A percentile compares a stretch with the other conserved stretches of the same genome.
phyloP scores from a whole-genome alignment of 2,329 filamentous ascomycete genomes.

The Huntiella omanensis region DNA sequence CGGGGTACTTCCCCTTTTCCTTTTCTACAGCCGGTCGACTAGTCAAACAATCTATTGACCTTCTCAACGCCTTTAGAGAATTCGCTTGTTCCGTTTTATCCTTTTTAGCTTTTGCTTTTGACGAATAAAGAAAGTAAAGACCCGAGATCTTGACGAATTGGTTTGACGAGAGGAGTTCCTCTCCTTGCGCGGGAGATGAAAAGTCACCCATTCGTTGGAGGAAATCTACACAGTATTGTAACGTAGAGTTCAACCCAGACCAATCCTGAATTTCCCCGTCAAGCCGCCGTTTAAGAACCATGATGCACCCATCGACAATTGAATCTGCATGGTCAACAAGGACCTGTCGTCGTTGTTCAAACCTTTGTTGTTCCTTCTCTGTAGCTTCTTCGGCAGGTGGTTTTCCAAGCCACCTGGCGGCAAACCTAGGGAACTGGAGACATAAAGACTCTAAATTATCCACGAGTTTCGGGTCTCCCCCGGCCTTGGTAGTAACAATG shows the following conservation, averaged over 20 bases:
- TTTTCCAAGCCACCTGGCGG: slow-evolving; percentile 42
- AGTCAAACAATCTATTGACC: slow-evolving; percentile 44
- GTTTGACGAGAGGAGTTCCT: slow-evolving; percentile 18
- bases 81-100: slow-evolving; percentile 23
- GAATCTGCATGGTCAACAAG: slow-evolving; percentile 33
- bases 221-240: slow-evolving; percentile 36
- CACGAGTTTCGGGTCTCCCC: slow-evolving; percentile 14
- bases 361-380: slow-evolving; percentile 39
- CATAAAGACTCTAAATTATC: slow-evolving; percentile 35
- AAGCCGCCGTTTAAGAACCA: slow-evolving; percentile 34
- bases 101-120: slow-evolving; percentile 21
- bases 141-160: slow-evolving; percentile 51
- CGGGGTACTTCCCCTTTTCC: slow-evolving; percentile 37
- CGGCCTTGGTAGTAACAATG: slow-evolving; percentile 16
- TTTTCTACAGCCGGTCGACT: slow-evolving; percentile 34
- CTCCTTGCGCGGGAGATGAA: slow-evolving; percentile 14
- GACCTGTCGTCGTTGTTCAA: slow-evolving; percentile 38
- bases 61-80: slow-evolving; percentile 37
- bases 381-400: slow-evolving; percentile 29
- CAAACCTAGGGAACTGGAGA: slow-evolving; percentile 39
- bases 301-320: slow-evolving; percentile 40
- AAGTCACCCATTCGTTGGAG: slow-evolving; percentile 31
- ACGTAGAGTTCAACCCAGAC: slow-evolving; percentile 35
- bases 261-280: slow-evolving; percentile 29
- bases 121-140: slow-evolving; percentile 42